These are phyloP conservation scores for Drechmeria coniospora DNA, from an alignment of 2,329 filamentous ascomycete genomes.

Conservation along the genomic window DNA sequence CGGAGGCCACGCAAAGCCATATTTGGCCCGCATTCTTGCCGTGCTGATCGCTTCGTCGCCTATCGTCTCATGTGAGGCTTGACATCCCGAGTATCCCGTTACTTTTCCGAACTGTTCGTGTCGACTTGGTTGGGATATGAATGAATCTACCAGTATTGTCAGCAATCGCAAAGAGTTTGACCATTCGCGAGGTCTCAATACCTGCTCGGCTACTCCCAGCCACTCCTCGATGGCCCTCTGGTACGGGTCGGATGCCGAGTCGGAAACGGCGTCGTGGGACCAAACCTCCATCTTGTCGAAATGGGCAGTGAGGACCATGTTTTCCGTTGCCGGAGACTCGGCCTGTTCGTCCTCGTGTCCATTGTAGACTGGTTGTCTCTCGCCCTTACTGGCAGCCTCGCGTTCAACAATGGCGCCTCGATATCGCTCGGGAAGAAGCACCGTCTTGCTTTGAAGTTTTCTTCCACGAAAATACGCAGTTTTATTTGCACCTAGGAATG, in stretches of 20 bases:
- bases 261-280: conserved; percentile 58
- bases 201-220: conserved; percentile 56
- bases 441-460: conserved; percentile 52
- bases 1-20: no score
- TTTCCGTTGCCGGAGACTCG: conserved; percentile 31
- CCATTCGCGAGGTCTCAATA: conserved; percentile 15
- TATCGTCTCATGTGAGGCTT: no score
- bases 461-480: conserved; percentile 65
- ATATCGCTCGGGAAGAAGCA: conserved; percentile 58
- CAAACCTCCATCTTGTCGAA: conserved; percentile 74
- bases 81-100: no score
- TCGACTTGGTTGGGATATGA: conserved; percentile 2
- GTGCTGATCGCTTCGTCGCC: no score
- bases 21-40: no score
- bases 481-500: conserved; percentile 28
- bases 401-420: conserved; percentile 41
- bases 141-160: conserved; percentile 8
- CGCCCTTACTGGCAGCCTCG: conserved; percentile 13
- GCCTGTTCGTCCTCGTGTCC: conserved; percentile 16
- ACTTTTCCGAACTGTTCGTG: no score
- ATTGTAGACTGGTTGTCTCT: background rate
- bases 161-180: background rate
- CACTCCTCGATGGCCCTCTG: conserved; percentile 66
- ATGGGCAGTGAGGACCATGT: conserved; percentile 44
- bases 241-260: conserved; percentile 50